phyloP scores from a whole-genome alignment of 1,284 basidiomycete species.

The Microstroma glucosiphilum region DNA sequence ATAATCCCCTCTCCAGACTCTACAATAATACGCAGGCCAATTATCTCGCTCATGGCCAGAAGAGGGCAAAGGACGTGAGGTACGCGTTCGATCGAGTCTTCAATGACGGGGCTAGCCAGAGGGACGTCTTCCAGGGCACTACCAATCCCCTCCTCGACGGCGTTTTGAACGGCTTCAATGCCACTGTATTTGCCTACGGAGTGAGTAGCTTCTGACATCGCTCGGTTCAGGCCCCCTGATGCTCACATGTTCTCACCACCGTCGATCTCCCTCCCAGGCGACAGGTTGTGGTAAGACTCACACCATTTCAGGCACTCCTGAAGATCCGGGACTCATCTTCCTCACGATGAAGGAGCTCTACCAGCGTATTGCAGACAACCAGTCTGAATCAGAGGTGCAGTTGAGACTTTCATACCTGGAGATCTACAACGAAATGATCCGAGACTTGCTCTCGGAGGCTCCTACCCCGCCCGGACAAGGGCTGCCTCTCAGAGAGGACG shows the following conservation, averaged over 20 bases:
- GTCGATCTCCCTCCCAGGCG: conserved; percentile 23
- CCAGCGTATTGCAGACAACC: conserved; percentile 37
- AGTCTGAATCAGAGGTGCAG: conserved; percentile 40
- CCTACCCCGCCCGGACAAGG: conserved; percentile 46
- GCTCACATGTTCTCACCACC: not conserved
- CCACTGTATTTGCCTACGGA: conserved; percentile 49
- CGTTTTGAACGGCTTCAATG: conserved; percentile 47
- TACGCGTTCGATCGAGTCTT: conserved; percentile 50
- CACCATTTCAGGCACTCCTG: conserved; percentile 45
- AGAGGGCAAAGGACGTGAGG: conserved; percentile 33
- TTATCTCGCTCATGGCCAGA: conserved; percentile 10
- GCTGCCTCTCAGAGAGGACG: conserved; percentile 44
- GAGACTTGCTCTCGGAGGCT: conserved; percentile 41
- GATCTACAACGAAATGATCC: conserved; percentile 50
- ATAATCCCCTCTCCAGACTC: conserved; percentile 32
- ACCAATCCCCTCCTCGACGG: conserved; percentile 45
- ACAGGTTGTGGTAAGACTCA: conserved; percentile 51
- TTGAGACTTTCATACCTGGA: conserved; percentile 48
- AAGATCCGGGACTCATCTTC: conserved; percentile 49
- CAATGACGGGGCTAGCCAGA: conserved; percentile 35
- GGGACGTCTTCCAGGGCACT: conserved; percentile 42
- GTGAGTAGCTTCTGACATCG: conserved; percentile 17
- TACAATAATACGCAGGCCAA: conserved; percentile 13
- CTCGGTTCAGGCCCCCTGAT: not conserved
- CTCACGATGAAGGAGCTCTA: conserved; percentile 50